Conservation (phyloP, 2,329 filamentous ascomycete species). For the Monilinia fructicola region DNA sequence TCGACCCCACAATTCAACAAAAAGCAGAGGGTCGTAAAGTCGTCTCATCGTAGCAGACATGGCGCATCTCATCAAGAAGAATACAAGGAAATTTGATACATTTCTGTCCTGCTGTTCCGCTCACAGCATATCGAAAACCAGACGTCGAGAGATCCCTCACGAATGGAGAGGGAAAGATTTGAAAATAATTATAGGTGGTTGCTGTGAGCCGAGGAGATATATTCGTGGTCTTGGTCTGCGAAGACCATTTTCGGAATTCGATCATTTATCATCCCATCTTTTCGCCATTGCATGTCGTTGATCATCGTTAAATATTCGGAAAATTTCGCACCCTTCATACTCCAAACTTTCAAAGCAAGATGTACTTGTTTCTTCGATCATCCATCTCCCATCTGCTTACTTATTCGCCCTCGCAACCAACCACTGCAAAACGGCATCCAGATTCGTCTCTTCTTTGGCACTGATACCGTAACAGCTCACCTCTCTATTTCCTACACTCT, state of each 20-base stretch:
- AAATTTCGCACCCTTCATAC: constrained; percentile 10
- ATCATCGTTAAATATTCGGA: constrained; percentile 40
- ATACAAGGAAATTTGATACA: constrained; percentile 22
- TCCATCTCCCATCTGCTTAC: constrained; percentile 45
- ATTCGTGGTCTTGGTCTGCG: constrained; percentile 48
- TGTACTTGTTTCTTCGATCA: constrained; percentile 1
- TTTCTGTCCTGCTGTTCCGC: constrained; percentile 15
- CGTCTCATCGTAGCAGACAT: constrained; percentile 34
- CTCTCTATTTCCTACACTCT: constrained; percentile 84
- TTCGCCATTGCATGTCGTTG: constrained; percentile 49
- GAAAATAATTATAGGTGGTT: constrained; percentile 25
- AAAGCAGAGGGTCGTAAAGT: constrained; percentile 28
- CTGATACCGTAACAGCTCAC: constrained; percentile 99
- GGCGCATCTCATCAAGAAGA: constrained; percentile 26
- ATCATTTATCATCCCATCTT: constrained; percentile 50
- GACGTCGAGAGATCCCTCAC: not conserved
- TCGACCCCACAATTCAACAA: constrained; percentile 7
- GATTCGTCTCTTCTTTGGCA: constrained; percentile 97
- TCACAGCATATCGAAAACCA: constrained; percentile 14
- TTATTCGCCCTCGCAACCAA: constrained; percentile 84
- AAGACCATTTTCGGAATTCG: constrained; percentile 40
- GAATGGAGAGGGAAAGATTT: constrained; percentile 17
- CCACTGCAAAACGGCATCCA: constrained; percentile 96
- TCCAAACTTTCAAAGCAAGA: constrained; percentile 11
- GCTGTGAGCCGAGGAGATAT: constrained; percentile 43